A percentile compares a stretch with the other conserved stretches of the same genome.
Evolutionary conservation across 2,329 filamentous ascomycete species (phyloP).

Genomic region (Calonectria henricotiae): DNA sequence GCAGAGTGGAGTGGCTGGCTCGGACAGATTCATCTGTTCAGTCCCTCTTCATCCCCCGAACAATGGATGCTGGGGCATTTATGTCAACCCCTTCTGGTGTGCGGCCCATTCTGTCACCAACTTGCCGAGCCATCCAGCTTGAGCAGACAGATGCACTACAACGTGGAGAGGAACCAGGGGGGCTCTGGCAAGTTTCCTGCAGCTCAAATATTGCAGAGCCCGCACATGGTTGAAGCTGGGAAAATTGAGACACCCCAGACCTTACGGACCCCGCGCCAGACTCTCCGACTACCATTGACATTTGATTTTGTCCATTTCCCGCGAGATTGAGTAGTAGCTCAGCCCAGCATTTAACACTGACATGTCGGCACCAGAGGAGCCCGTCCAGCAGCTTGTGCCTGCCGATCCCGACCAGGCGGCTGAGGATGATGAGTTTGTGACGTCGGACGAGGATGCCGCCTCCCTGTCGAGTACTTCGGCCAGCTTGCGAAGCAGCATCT

Average conservation of each 20-base stretch:
- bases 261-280: slow-evolving; percentile 10
- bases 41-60: too few relatives aligned
- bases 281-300: not conserved
- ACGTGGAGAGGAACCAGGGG: slow-evolving; percentile 17
- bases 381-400: slow-evolving; percentile 1
- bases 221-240: not conserved
- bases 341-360: not conserved
- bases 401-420: not conserved
- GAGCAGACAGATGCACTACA: slow-evolving; percentile 16
- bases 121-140: not conserved
- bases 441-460: slow-evolving; percentile 13
- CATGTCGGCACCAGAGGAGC: slow-evolving; percentile 3
- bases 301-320: not conserved
- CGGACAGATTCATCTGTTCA: too few relatives aligned
- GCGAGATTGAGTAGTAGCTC: not conserved
- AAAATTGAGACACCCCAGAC: slow-evolving; percentile 18
- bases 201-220: slow-evolving; percentile 22
- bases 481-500: slow-evolving; percentile 15
- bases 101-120: too few relatives aligned
- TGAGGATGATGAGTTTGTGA: slow-evolving; percentile 10
- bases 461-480: slow-evolving; percentile 9
- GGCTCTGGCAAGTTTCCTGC: not conserved
- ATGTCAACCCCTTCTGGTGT: too few relatives aligned
- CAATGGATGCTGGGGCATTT: too few relatives aligned
- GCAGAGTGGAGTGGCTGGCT: too few relatives aligned